Evolutionary conservation across 306 rosid species (phyloP).

Genomic region (Casuarina glauca): DNA sequence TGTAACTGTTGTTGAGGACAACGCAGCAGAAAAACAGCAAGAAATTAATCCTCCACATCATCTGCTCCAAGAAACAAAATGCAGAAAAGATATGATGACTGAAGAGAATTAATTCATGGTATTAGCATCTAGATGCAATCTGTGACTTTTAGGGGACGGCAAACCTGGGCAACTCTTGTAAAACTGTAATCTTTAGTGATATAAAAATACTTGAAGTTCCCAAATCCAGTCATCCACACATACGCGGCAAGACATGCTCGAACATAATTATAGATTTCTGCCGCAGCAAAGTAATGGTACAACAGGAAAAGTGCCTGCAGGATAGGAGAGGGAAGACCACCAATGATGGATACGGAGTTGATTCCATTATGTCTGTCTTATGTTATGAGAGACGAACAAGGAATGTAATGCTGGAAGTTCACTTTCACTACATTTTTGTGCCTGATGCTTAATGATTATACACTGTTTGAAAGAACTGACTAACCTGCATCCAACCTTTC

Average conservation of each 20-base stretch:
- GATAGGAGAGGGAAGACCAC: slow-evolving; percentile 4
- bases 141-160: slow-evolving; percentile 28
- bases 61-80: slow-evolving; percentile 52
- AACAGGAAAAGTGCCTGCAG: slow-evolving; percentile 49
- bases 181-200: slow-evolving; percentile 85
- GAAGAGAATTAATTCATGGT: slow-evolving; percentile 11
- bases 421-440: not conserved
- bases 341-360: slow-evolving; percentile 2
- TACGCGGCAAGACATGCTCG: slow-evolving; percentile 87
- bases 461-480: slow-evolving; percentile 28
- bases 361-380: not conserved
- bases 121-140: slow-evolving; percentile 9
- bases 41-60: slow-evolving; percentile 99
- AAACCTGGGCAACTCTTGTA: slow-evolving; percentile 83
- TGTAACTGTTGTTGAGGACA: slow-evolving; percentile 86
- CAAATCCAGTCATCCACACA: slow-evolving; percentile 99
- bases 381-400: not conserved
- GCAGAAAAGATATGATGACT: slow-evolving; percentile 4
- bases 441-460: not conserved
- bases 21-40: slow-evolving; percentile 74
- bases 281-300: slow-evolving; percentile 87
- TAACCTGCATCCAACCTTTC: slow-evolving; percentile 99
- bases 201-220: slow-evolving; percentile 93
- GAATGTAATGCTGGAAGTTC: not conserved
- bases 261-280: slow-evolving; percentile 82